Base-by-base conservation (phyloP, 352 stramenopile species). In the Blastocystis sp. region DNA sequence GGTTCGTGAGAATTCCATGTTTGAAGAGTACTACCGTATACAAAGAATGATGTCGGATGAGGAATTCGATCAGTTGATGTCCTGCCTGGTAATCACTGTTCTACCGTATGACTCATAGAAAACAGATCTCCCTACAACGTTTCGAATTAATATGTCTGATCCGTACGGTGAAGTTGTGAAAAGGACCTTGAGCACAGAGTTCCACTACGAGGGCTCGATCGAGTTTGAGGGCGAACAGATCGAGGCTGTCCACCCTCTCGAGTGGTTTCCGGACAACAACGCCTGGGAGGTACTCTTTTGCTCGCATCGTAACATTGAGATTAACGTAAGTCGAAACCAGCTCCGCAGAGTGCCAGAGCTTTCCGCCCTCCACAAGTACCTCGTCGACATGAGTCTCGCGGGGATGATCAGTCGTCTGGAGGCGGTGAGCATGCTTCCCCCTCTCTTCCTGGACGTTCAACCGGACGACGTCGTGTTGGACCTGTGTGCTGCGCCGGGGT, bases 341-440 rank as follows among this genome's bases (percentile, higher is more conserved):
- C 89, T 93, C 53, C 75, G 90, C 89, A 94, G 94, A 87, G 94
- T 98, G 54, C 94, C 95, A 84, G 95, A 97, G 90, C 93, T 98
- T 66, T 92, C 93, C 87, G 93, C 94, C 69, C 96, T 99, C 77
- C 95, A 98, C 91, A 93, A 96, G 59, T 98, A 95, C 95, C 93
- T 99, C 23, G 95, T 98, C 34, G 93, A 95, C 73, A 93, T 98
- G 56, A 97, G 94, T 11, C 92, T 96, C 88, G 94, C 93, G 59
- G 96, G 97, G 37, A 96, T 93, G 76, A 96, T 99, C 70, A 98
- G 96, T 20, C 94, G 97, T 50, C 97, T 99, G 92, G 97, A 99
- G 90, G 94, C 97, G 7, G 97, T 98, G 75, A 98, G 94, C 90
- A 99, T 99, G 97, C 95, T 99, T 73, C 97, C 97, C 23, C 97